Percentiles rank a stretch among this genome's conserved stretches.
Evolutionary conservation across 2,329 filamentous ascomycete genomes (phyloP).

Genomic region (Phialophora verrucosa): DNA sequence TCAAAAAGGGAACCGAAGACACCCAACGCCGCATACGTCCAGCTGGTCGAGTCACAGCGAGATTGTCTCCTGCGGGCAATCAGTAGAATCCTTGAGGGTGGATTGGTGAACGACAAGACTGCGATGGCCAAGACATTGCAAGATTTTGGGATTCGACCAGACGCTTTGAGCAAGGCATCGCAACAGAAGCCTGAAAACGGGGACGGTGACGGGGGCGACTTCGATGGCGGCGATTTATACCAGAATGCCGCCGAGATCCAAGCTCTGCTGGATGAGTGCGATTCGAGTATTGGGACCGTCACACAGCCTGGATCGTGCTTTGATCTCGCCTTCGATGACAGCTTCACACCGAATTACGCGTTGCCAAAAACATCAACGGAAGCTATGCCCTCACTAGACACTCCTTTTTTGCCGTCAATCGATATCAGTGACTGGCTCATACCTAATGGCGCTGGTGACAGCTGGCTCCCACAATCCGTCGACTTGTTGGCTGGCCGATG

Average conservation of each 20-base stretch:
- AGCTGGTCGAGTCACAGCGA: conserved; percentile 26
- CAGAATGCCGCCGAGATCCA: conserved; percentile 11
- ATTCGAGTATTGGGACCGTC: background rate
- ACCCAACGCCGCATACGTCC: conserved; percentile 26
- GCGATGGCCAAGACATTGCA: conserved; percentile 18
- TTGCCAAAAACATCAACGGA: background rate
- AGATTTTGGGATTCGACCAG: conserved; percentile 13
- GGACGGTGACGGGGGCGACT: too few relatives aligned
- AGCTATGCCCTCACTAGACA: background rate
- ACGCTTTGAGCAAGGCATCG: conserved; percentile 17
- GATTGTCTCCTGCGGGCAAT: conserved; percentile 20
- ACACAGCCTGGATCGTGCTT: background rate
- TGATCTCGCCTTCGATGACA: background rate
- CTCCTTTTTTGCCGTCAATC: background rate
- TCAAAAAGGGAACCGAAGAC: conserved; percentile 22
- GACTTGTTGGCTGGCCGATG: background rate
- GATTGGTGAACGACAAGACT: conserved; percentile 9
- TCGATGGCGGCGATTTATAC: background rate
- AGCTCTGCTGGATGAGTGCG: conserved; percentile 3
- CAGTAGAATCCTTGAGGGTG: conserved; percentile 10
- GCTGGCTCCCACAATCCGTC: background rate
- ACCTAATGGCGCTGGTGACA: background rate
- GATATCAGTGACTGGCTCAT: background rate
- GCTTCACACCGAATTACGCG: background rate
- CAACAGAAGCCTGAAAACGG: conserved; percentile 4